A percentile compares a stretch with the other conserved stretches of the same genome.
Conservation (phyloP, 164 flowering plant species). For the Buxus sempervirens region DNA sequence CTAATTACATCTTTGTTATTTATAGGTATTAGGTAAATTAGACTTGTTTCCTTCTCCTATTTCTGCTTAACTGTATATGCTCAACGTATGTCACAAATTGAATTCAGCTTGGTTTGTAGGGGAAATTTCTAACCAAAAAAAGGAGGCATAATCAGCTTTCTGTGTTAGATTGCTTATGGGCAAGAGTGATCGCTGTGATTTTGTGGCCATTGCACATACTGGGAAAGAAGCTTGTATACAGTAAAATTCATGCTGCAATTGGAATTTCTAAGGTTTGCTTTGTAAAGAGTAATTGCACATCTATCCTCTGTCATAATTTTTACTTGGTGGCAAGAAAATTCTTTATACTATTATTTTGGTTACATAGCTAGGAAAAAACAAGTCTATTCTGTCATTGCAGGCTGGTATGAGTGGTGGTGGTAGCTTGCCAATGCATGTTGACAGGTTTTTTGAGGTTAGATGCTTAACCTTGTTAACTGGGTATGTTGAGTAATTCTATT, state of each 20-base stretch:
- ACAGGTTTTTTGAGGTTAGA: slow-evolving; percentile 86
- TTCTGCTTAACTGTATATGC: not conserved
- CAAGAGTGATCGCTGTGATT: slow-evolving; percentile 49
- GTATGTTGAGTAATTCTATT: not conserved
- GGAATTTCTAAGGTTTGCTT: slow-evolving; percentile 77
- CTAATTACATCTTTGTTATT: not conserved
- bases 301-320: not conserved
- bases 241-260: slow-evolving; percentile 76
- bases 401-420: slow-evolving; percentile 98
- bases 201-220: slow-evolving; percentile 77
- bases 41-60: slow-evolving; percentile 1
- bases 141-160: slow-evolving; percentile 38
- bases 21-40: not conserved
- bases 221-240: slow-evolving; percentile 67
- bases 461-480: not conserved
- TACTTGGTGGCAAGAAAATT: not conserved
- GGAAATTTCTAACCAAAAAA: slow-evolving; percentile 54
- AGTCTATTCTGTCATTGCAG: slow-evolving; percentile 32
- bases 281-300: not conserved
- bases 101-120: slow-evolving; percentile 40
- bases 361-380: too few relatives aligned
- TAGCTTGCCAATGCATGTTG: slow-evolving; percentile 75
- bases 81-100: not conserved
- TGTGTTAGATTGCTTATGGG: slow-evolving; percentile 58
- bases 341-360: too few relatives aligned